These are phyloP conservation scores for Cyberlindnera euphorbiiphila DNA, from an alignment of 805 yeast genomes.

Conservation along the genomic window DNA sequence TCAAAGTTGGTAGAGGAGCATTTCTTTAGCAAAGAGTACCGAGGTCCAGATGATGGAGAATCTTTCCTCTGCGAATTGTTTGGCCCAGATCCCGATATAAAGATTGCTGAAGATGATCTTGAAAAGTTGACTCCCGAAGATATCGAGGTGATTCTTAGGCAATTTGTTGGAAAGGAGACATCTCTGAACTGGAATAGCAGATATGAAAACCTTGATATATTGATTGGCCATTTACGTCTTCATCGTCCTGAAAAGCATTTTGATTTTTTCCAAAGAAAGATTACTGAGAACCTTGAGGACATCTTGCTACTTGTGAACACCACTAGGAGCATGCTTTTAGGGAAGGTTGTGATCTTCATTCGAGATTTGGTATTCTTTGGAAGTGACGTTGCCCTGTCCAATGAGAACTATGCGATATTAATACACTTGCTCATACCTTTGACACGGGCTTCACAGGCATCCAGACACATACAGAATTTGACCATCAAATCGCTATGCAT, in stretches of 20 bases:
- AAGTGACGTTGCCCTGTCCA: slow-evolving; percentile 10
- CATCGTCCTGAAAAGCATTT: slow-evolving; percentile 15
- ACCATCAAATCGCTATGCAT: slow-evolving; percentile 24
- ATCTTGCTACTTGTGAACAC: slow-evolving; percentile 20
- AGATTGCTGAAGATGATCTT: slow-evolving; percentile 6
- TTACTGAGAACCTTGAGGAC: slow-evolving; percentile 15
- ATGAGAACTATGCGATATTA: slow-evolving; percentile 16
- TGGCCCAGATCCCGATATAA: slow-evolving; percentile 22
- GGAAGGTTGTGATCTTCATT: slow-evolving; percentile 20
- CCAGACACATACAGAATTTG: slow-evolving; percentile 13
- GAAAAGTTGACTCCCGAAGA: slow-evolving; percentile 5
- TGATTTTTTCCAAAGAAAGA: slow-evolving; percentile 13
- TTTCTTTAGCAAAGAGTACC: slow-evolving; percentile 4
- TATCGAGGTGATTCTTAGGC: slow-evolving; percentile 10
- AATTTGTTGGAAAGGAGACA: slow-evolving; percentile 19
- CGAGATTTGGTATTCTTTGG: slow-evolving; percentile 26
- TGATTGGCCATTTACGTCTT: slow-evolving; percentile 22
- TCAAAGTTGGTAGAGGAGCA: slow-evolving; percentile 4
- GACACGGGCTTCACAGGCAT: slow-evolving; percentile 20
- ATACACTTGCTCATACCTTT: slow-evolving; percentile 23
- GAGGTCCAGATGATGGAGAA: slow-evolving; percentile 9
- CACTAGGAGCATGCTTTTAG: slow-evolving; percentile 17
- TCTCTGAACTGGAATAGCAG: slow-evolving; percentile 24
- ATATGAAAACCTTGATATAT: slow-evolving; percentile 16
- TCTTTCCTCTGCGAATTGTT: slow-evolving; percentile 15